A percentile compares a stretch with the other conserved stretches of the same genome.
These are phyloP conservation scores for Rubus idaeus DNA, from an alignment of 306 rosid species.

Conservation along the genomic window DNA sequence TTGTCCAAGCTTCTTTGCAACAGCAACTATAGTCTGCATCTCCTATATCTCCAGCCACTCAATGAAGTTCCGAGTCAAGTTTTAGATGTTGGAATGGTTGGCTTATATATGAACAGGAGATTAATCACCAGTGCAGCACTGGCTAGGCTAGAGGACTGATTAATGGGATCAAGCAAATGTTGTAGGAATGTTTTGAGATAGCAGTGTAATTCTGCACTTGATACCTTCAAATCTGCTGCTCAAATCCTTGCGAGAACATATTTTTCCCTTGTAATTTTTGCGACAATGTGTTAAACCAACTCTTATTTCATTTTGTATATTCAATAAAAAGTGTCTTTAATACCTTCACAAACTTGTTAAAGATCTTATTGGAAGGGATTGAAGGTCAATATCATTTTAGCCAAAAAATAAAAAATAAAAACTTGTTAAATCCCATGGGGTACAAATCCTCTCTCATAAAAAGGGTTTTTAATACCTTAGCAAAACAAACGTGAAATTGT, in stretches of 20 bases:
- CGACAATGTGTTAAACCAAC: background rate
- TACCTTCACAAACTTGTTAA: too few relatives aligned
- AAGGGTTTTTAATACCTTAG: too few relatives aligned
- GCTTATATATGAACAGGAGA: background rate
- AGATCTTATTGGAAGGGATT: background rate
- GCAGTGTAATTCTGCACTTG: background rate
- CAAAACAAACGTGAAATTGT: too few relatives aligned
- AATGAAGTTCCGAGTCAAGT: background rate
- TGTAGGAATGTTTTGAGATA: background rate
- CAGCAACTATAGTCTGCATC: constrained; percentile 40
- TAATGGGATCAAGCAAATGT: background rate
- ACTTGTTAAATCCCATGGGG: too few relatives aligned
- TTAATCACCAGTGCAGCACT: background rate
- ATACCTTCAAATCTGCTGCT: background rate
- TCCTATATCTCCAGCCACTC: constrained; percentile 15
- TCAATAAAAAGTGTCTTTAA: too few relatives aligned
- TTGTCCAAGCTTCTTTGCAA: constrained; percentile 68
- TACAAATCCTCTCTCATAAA: too few relatives aligned
- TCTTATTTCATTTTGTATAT: background rate
- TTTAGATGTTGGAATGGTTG: background rate
- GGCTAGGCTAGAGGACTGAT: background rate
- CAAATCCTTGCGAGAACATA: background rate
- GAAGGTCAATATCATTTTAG: too few relatives aligned
- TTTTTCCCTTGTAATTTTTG: background rate
- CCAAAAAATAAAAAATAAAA: too few relatives aligned